Percentiles rank a stretch among this genome's conserved stretches.
These are phyloP conservation scores for Hebeloma cylindrosporum DNA, from an alignment of 768 basidiomycete genomes.

Conservation along the genomic window DNA sequence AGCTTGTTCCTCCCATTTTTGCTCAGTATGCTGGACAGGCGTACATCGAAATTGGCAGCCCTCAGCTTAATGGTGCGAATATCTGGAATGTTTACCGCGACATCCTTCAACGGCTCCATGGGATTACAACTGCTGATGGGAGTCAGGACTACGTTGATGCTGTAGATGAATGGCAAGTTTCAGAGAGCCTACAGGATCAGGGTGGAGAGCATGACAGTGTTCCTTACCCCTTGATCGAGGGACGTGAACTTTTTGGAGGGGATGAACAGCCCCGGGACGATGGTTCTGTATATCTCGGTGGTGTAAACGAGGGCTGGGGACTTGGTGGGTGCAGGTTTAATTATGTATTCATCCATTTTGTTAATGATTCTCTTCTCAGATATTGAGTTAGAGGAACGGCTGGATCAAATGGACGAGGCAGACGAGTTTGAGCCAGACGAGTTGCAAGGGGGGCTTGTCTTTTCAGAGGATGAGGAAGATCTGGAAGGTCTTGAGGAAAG, in stretches of 20 bases:
- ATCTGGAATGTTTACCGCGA: slow-evolving; percentile 17
- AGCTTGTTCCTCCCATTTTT: slow-evolving; percentile 15
- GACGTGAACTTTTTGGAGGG: background rate
- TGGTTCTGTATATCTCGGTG: slow-evolving; percentile 7
- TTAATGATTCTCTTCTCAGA: background rate
- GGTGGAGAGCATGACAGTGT: background rate
- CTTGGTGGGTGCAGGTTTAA: slow-evolving; percentile 5
- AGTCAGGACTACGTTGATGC: background rate
- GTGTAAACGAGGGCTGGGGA: slow-evolving; percentile 9
- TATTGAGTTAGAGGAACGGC: background rate
- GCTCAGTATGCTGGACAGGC: slow-evolving; percentile 3
- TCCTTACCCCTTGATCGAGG: background rate
- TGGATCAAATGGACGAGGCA: background rate
- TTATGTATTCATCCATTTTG: background rate
- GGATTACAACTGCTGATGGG: background rate
- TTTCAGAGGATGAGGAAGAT: background rate
- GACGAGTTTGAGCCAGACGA: background rate
- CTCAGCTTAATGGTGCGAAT: background rate
- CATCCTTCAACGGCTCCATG: slow-evolving; percentile 1
- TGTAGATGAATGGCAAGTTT: slow-evolving; percentile 3
- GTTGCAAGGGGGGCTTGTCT: background rate
- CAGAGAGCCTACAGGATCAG: background rate
- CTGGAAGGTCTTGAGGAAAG: background rate
- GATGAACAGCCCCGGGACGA: background rate
- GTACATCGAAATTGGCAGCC: slow-evolving; percentile 12